Conservation (phyloP, 2,329 filamentous ascomycete genomes). For the Fusarium nodosum region DNA sequence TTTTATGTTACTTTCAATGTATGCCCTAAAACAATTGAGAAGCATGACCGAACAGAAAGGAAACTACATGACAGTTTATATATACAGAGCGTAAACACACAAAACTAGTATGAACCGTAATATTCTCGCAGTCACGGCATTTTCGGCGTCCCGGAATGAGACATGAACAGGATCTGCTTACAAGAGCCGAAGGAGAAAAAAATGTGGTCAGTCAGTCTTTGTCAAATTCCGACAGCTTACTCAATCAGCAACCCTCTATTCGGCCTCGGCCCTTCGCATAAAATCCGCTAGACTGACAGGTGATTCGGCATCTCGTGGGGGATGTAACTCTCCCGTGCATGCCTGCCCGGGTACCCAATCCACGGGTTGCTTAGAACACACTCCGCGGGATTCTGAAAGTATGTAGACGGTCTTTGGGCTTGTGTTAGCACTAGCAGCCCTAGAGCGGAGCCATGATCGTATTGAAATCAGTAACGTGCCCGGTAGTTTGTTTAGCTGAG, state of each 20-base stretch:
- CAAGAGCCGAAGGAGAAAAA: slow-evolving; percentile 17
- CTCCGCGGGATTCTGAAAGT: neutral
- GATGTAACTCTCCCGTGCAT: slow-evolving; percentile 24
- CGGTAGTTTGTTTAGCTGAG: slow-evolving; percentile 19
- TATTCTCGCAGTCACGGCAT: slow-evolving; percentile 16
- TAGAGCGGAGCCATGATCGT: slow-evolving; percentile 25
- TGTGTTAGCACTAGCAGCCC: slow-evolving; percentile 32
- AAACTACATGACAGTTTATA: slow-evolving; percentile 34
- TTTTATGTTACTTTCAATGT: neutral
- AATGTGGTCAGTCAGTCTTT: slow-evolving; percentile 3
- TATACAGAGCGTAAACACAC: neutral
- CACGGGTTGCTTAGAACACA: neutral
- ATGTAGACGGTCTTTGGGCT: neutral
- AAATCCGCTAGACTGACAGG: slow-evolving; percentile 33
- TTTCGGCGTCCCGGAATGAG: slow-evolving; percentile 24
- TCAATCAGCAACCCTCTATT: slow-evolving; percentile 26
- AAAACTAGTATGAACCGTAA: neutral
- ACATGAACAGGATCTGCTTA: slow-evolving; percentile 23
- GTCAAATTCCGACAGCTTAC: slow-evolving; percentile 37
- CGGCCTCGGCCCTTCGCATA: slow-evolving; percentile 34
- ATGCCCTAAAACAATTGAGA: neutral
- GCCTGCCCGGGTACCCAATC: neutral
- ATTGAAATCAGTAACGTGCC: slow-evolving; percentile 18
- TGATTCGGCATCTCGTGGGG: slow-evolving; percentile 40
- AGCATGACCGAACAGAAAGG: slow-evolving; percentile 1